Percentiles rank a stretch among this genome's conserved stretches.
phyloP scores from a whole-genome alignment of 2,329 filamentous ascomycete species.

The Chrysosporium queenslandicum region DNA sequence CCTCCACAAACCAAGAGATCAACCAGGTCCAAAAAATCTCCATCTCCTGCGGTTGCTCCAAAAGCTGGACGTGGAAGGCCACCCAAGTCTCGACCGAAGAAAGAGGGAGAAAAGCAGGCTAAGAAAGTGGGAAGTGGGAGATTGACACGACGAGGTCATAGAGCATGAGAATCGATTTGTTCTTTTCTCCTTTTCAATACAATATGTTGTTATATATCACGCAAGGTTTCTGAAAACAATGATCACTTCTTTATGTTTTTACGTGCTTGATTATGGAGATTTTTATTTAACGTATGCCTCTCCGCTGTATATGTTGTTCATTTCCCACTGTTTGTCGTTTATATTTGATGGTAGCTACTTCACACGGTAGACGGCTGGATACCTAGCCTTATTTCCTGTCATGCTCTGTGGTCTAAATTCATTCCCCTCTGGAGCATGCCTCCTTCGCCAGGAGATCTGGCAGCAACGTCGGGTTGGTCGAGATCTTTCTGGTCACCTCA shows the following conservation, averaged over 20 bases:
- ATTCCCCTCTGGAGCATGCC: too few species aligned
- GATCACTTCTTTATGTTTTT: not conserved
- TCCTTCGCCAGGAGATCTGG: too few species aligned
- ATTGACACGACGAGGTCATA: not conserved
- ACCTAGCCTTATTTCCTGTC: too few species aligned
- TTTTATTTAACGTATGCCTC: not conserved
- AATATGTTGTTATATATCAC: not conserved
- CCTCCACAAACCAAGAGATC: not conserved
- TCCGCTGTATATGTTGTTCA: not conserved
- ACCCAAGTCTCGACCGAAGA: conserved; percentile 2
- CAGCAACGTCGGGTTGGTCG: too few species aligned
- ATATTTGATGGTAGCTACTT: too few species aligned
- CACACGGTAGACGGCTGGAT: too few species aligned
- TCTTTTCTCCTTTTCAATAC: not conserved
- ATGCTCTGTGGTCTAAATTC: too few species aligned
- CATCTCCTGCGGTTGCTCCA: not conserved
- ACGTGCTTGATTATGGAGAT: not conserved
- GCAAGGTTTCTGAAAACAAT: not conserved
- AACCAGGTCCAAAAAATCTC: not conserved
- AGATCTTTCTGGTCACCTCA: too few species aligned
- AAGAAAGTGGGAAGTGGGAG: not conserved
- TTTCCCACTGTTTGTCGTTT: not conserved
- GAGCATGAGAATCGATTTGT: too few species aligned
- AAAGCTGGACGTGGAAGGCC: not conserved
- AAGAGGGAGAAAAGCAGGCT: not conserved